These are phyloP conservation scores for Aspergillus texensis DNA, from an alignment of 2,329 filamentous ascomycete species.

Conservation along the genomic window DNA sequence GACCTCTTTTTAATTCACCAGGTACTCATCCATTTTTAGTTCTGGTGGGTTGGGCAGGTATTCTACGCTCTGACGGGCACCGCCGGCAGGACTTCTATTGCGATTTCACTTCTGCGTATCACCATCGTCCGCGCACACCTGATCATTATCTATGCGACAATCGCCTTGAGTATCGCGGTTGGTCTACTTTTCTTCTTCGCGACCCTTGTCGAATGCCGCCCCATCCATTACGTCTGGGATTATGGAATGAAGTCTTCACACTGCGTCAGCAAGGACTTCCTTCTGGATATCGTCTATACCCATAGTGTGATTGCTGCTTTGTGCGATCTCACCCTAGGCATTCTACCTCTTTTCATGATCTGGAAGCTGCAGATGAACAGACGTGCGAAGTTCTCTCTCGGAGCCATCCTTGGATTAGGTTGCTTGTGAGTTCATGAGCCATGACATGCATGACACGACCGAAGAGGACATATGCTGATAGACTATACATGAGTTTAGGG, in stretches of 20 bases:
- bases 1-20: neutral
- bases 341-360: conserved; percentile 55
- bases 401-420: conserved; percentile 54
- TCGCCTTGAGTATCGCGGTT: conserved; percentile 43
- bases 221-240: conserved; percentile 51
- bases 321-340: conserved; percentile 52
- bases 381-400: conserved; percentile 52
- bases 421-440: conserved; percentile 35
- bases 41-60: conserved; percentile 53
- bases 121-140: conserved; percentile 45
- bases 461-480: conserved; percentile 4
- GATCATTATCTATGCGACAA: conserved; percentile 46
- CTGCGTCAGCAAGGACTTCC: conserved; percentile 45
- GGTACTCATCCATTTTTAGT: conserved; percentile 2
- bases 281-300: conserved; percentile 54
- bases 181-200: conserved; percentile 50
- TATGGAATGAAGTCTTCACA: neutral
- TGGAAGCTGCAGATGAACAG: conserved; percentile 54
- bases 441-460: neutral
- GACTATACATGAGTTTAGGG: conserved; percentile 22
- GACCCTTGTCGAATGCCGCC: conserved; percentile 51
- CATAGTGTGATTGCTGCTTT: conserved; percentile 47
- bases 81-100: conserved; percentile 51
- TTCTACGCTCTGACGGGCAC: conserved; percentile 50
- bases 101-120: conserved; percentile 52